phyloP scores from a whole-genome alignment of 305 asterid genomes.

The Solanum aculeatissimum region DNA sequence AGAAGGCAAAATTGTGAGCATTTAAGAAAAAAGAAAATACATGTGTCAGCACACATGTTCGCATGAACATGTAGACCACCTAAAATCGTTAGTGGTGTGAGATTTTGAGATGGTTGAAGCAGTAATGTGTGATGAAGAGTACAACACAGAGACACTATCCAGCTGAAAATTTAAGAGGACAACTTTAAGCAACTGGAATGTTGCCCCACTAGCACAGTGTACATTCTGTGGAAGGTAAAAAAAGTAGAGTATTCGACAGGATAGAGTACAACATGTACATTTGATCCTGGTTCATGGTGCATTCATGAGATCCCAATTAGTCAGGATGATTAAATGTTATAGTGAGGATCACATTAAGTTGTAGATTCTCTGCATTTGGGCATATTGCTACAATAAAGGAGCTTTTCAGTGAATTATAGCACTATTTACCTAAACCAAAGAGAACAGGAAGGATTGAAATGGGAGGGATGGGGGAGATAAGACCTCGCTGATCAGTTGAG shows the following conservation, averaged over 20 bases:
- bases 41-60: neutral
- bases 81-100: neutral
- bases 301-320: neutral
- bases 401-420: neutral
- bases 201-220: neutral
- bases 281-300: neutral
- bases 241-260: neutral
- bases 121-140: neutral
- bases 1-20: neutral
- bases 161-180: neutral
- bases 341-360: neutral
- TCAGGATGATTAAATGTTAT: neutral
- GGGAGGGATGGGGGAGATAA: neutral
- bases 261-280: neutral
- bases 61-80: neutral
- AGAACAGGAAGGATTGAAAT: neutral
- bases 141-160: neutral
- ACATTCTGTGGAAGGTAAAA: neutral
- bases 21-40: neutral
- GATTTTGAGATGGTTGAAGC: neutral
- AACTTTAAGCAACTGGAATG: neutral
- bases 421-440: neutral
- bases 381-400: neutral
- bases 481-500: neutral
- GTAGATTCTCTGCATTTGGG: neutral